Evolutionary conservation across 495 filamentous ascomycete genomes (phyloP).

Genomic region (Thermochaetoides thermophila): DNA sequence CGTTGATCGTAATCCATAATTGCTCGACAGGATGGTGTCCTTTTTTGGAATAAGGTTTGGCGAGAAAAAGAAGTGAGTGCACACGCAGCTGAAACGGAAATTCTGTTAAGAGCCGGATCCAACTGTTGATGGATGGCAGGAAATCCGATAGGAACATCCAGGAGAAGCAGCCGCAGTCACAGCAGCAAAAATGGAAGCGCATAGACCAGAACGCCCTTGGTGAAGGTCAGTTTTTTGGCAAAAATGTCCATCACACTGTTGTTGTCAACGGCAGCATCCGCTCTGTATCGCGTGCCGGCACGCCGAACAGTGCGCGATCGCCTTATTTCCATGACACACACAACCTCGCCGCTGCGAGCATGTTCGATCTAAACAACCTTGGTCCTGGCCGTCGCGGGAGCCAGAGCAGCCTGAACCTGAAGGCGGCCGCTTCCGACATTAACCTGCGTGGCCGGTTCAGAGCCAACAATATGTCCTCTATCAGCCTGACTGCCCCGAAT

Average conservation of each 20-base stretch:
- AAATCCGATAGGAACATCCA: constrained; percentile 17
- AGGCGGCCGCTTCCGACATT: constrained; percentile 21
- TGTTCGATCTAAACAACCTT: constrained; percentile 18
- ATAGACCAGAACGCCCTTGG: constrained; percentile 18
- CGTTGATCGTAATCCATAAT: constrained; percentile 6
- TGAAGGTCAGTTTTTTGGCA: constrained; percentile 17
- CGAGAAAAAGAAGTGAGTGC: constrained; percentile 37
- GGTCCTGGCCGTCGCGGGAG: constrained; percentile 10
- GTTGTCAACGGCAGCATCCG: constrained; percentile 19
- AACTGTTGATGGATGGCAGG: constrained; percentile 17
- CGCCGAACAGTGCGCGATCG: constrained; percentile 12
- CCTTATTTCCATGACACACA: constrained; percentile 19
- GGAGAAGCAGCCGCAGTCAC: constrained; percentile 4
- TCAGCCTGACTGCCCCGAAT: constrained; percentile 15
- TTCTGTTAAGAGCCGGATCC: background rate
- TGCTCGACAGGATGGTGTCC: constrained; percentile 28
- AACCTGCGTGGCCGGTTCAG: constrained; percentile 21
- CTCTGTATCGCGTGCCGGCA: constrained; percentile 17
- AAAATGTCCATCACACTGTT: constrained; percentile 7
- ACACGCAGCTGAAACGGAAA: too few species aligned
- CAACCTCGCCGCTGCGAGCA: constrained; percentile 23
- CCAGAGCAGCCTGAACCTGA: constrained; percentile 16
- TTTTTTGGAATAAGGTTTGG: constrained; percentile 36
- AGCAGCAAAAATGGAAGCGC: constrained; percentile 12
- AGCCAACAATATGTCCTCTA: constrained; percentile 14